Evolutionary conservation across 495 filamentous ascomycete species (phyloP), one percentile per base, ranked within the genome.

Genomic region (Chaetomium tenue): DNA sequence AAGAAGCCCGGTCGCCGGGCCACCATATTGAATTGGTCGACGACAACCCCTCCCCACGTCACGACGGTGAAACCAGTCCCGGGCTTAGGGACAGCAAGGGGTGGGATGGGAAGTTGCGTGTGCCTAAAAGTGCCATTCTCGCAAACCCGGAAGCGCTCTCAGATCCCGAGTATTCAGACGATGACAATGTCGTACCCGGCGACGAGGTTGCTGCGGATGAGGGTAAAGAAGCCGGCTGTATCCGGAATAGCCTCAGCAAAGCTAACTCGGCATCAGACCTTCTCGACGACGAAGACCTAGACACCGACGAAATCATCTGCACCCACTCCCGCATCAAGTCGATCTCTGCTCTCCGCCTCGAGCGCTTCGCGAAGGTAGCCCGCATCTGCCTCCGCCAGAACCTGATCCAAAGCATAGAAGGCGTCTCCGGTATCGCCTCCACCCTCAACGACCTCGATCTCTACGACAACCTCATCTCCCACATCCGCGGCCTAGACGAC

Each of bases 391-490:
- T 99, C 18, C 93, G 94, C 52, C 94, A 99, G 73, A 99, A 99
- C 73, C 81, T 87, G 70, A 92, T 99, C 74, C 81, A 87, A 25
- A 83, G 87, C 40, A 89, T 96, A 77, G 85, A 91, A 63, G 82
- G 87, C 2, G 83, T 97, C n/a, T 73, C 81, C 18, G 72, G 73
- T 28, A 71, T 97, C 20, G 85, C 85, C 44, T 72, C 74, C 20
- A 89, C 84, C 5, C 77, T 99, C 22, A 72, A 82, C 66, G 94
- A 99, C 18, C 83, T 99, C 26, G 94, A 99, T 71, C 84, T 99
- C 68, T 99, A 99, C 82, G 94, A 99, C 75, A 99, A 99, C 73
- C 81, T 93, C n/a, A 92, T 98, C 70, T 84, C 87, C 4, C 92
- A 96, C 72, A 84, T 97, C 71, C 86, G 88, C 67, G 91, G 91